A percentile compares a stretch with the other conserved stretches of the same genome.
Evolutionary conservation across 345 rosid species (phyloP).

Genomic region (Carallia pectinifolia): DNA sequence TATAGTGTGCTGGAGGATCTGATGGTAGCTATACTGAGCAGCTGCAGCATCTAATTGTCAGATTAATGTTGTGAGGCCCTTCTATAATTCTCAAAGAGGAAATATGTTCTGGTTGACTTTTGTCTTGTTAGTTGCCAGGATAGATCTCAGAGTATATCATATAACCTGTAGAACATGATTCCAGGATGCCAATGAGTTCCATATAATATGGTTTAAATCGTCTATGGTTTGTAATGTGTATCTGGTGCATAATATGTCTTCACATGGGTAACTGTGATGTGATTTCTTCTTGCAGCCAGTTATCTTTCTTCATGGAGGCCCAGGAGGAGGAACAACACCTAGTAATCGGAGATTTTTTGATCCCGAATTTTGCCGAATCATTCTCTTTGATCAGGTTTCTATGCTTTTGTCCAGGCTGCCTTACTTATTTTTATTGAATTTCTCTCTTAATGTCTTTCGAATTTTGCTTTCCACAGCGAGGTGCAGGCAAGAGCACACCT

Average conservation of each 20-base stretch:
- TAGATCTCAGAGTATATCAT: neutral
- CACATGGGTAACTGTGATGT: conserved; percentile 1
- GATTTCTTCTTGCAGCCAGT: conserved; percentile 61
- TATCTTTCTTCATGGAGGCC: conserved; percentile 95
- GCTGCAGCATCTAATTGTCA: too few relatives aligned
- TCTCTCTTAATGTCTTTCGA: neutral
- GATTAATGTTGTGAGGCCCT: too few relatives aligned
- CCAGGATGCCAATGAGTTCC: neutral
- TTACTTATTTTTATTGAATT: neutral
- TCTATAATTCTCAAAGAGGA: too few relatives aligned
- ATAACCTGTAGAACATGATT: neutral
- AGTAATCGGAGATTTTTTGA: conserved; percentile 80
- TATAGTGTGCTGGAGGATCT: too few relatives aligned
- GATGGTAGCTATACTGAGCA: too few relatives aligned
- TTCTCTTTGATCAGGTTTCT: conserved; percentile 85
- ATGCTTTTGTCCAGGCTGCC: conserved; percentile 5
- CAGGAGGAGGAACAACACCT: conserved; percentile 93
- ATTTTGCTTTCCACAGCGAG: conserved; percentile 45
- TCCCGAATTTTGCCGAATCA: conserved; percentile 73
- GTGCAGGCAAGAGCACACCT: conserved; percentile 94
- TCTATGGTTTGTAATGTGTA: too few relatives aligned
- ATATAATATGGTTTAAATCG: neutral
- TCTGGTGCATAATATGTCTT: too few relatives aligned
- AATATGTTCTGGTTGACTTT: too few relatives aligned
- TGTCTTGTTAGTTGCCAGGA: neutral